Evolutionary conservation across 768 basidiomycete genomes (phyloP).

Genomic region (Paxillus ammoniavirescens): DNA sequence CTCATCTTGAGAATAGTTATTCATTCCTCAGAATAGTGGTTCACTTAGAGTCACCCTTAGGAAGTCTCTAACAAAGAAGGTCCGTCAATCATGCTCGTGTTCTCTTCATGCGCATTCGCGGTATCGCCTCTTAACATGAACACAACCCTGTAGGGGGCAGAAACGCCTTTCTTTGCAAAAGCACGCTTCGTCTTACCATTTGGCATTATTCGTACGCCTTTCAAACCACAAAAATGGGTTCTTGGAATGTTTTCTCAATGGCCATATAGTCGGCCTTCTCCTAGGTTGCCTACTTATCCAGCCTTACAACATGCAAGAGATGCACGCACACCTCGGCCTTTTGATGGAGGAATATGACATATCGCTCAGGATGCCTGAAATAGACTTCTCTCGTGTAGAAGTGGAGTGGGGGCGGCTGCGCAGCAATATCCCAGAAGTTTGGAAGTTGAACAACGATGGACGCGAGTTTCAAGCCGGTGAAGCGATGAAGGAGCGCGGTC

Average conservation of each 20-base stretch:
- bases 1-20: no score
- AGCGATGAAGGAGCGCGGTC: conserved; percentile 56
- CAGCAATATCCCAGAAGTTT: conserved; percentile 72
- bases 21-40: no score
- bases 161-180: conserved; percentile 23
- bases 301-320: conserved; percentile 61
- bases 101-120: background rate
- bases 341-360: conserved; percentile 73
- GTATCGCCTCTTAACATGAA: background rate
- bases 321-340: conserved; percentile 65
- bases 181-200: conserved; percentile 66
- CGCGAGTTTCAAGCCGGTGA: conserved; percentile 81
- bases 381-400: conserved; percentile 70
- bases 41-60: no score
- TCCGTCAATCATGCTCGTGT: background rate
- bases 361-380: conserved; percentile 56
- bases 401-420: conserved; percentile 67
- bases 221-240: background rate
- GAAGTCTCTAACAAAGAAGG: no score
- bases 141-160: conserved; percentile 9
- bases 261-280: conserved; percentile 55
- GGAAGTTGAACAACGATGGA: conserved; percentile 79
- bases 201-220: conserved; percentile 57
- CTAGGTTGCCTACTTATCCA: conserved; percentile 66
- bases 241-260: conserved; percentile 1